phyloP scores from a whole-genome alignment of 768 basidiomycete genomes.

The Mycena indigotica region DNA sequence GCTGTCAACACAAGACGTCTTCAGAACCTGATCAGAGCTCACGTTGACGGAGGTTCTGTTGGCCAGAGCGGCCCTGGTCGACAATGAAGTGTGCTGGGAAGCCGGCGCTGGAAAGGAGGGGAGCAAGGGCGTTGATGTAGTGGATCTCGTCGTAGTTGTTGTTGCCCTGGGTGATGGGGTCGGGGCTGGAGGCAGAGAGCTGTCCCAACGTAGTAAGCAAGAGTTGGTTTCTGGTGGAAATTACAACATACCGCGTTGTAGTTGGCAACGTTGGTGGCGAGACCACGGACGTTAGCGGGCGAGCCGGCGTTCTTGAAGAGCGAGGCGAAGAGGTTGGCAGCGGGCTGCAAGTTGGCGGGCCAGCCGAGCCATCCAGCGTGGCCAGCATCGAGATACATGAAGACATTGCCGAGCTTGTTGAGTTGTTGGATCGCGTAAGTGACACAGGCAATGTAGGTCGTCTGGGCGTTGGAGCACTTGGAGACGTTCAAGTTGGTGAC shows the following conservation, averaged over 20 bases:
- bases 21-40: no score
- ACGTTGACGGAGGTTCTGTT: slow-evolving; percentile 59
- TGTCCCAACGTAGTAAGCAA: slow-evolving; percentile 38
- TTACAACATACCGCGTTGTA: slow-evolving; percentile 41
- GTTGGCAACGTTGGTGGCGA: slow-evolving; percentile 61
- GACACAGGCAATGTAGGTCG: slow-evolving; percentile 53
- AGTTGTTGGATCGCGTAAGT: slow-evolving; percentile 61
- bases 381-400: slow-evolving; percentile 64
- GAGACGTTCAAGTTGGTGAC: slow-evolving; percentile 65
- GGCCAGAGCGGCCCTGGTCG: slow-evolving; percentile 66
- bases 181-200: slow-evolving; percentile 49
- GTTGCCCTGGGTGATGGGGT: slow-evolving; percentile 63
- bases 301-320: slow-evolving; percentile 54
- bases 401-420: slow-evolving; percentile 52
- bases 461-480: slow-evolving; percentile 57
- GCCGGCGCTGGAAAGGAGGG: slow-evolving; percentile 42
- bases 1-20: no score
- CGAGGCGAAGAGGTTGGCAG: slow-evolving; percentile 54
- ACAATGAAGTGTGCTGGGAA: slow-evolving; percentile 68
- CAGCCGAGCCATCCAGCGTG: slow-evolving; percentile 71
- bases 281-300: slow-evolving; percentile 60
- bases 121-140: slow-evolving; percentile 60
- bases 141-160: slow-evolving; percentile 62
- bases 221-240: not conserved
- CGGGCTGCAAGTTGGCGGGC: slow-evolving; percentile 63